These are phyloP conservation scores for Effrenium voratum DNA, from an alignment of 73 alveolate genomes.

Conservation along the genomic window DNA sequence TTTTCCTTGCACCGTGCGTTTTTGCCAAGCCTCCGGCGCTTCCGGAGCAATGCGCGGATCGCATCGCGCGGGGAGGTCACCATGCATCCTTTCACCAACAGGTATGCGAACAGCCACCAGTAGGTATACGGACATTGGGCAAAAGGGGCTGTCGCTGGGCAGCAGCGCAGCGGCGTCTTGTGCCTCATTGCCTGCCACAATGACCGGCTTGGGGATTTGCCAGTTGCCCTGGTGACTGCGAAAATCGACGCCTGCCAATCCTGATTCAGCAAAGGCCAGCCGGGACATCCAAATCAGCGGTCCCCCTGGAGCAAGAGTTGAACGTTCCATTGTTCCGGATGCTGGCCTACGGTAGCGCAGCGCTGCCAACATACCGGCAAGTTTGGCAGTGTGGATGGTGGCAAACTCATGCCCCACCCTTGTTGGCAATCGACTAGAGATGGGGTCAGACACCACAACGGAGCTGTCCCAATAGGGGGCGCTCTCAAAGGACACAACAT, in stretches of 20 bases:
- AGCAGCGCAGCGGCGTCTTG: not conserved
- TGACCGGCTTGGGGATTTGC: too few relatives aligned
- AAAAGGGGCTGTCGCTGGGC: not conserved
- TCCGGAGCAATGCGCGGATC: too few relatives aligned
- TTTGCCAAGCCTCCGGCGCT: too few relatives aligned
- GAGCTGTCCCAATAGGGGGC: not conserved
- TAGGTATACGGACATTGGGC: not conserved
- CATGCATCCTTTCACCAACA: too few relatives aligned
- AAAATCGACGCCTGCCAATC: not conserved
- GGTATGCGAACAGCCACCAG: not conserved
- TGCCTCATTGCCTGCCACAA: not conserved
- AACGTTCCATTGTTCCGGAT: not conserved
- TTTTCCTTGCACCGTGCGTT: too few relatives aligned
- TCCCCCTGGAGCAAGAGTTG: not conserved
- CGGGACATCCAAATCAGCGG: not conserved
- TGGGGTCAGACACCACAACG: not conserved
- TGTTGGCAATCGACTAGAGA: not conserved
- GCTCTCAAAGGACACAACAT: not conserved
- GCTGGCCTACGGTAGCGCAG: not conserved
- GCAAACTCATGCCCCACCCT: not conserved
- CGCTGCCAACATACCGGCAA: not conserved
- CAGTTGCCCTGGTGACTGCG: not conserved
- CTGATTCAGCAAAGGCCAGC: not conserved
- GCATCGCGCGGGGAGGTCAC: too few relatives aligned
- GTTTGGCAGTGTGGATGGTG: not conserved